These are phyloP conservation scores for Aspergillus ochraceus DNA, from an alignment of 2,329 filamentous ascomycete genomes.

Conservation along the genomic window DNA sequence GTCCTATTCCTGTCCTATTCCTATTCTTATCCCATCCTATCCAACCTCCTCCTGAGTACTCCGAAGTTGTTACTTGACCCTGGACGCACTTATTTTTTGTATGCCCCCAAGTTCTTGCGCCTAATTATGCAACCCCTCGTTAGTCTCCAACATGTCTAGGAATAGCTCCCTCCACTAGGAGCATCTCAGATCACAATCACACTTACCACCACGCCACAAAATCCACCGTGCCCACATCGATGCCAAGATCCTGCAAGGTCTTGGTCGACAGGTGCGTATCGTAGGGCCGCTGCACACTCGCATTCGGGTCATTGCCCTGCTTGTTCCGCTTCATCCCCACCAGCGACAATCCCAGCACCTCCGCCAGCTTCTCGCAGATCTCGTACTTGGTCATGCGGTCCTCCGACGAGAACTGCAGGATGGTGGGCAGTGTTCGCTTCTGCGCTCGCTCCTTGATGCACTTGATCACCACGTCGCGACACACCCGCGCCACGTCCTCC, in stretches of 20 bases:
- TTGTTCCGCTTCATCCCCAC: constrained; percentile 66
- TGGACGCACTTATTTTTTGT: constrained; percentile 21
- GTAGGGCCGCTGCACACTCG: constrained; percentile 75
- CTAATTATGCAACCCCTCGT: constrained; percentile 20
- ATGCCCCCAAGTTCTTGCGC: constrained; percentile 32
- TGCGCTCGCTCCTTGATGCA: constrained; percentile 59
- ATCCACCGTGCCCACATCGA: constrained; percentile 71
- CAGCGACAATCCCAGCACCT: constrained; percentile 74
- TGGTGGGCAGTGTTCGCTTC: constrained; percentile 59
- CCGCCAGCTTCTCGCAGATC: constrained; percentile 75
- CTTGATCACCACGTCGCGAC: constrained; percentile 69
- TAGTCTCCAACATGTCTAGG: constrained; percentile 1
- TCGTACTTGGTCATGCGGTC: constrained; percentile 87
- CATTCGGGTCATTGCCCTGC: constrained; percentile 69
- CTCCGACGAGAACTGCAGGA: constrained; percentile 85
- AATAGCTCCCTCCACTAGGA: neutral
- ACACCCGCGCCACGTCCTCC: constrained; percentile 79
- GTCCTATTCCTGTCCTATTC: too few species aligned
- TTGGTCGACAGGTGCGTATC: constrained; percentile 84
- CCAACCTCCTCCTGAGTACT: neutral
- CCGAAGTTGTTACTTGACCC: neutral
- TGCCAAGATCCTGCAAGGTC: constrained; percentile 69
- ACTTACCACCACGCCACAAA: constrained; percentile 77
- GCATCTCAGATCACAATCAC: constrained; percentile 6
- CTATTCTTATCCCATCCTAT: too few species aligned